A percentile compares a stretch with the other conserved stretches of the same genome.
These are phyloP conservation scores for Aphanomyces astaci DNA, from an alignment of 352 stramenopile genomes.

Conservation along the genomic window DNA sequence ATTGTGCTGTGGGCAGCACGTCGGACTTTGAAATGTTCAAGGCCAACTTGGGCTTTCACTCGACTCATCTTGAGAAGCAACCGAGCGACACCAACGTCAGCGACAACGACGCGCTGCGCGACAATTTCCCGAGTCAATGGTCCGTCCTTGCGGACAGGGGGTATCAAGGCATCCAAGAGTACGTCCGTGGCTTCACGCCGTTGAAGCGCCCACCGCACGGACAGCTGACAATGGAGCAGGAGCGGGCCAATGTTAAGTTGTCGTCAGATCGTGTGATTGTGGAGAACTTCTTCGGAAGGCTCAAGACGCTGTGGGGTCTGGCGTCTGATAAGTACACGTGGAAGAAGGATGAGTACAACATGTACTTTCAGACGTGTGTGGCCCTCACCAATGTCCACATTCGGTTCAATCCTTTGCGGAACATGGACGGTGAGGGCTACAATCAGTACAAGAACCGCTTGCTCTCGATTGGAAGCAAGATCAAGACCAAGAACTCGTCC, in stretches of 20 bases:
- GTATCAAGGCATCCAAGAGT: neutral
- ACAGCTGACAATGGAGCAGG: neutral
- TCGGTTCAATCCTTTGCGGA: neutral
- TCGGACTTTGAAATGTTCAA: constrained; percentile 6
- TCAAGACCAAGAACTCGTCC: no score
- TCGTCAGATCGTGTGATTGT: neutral
- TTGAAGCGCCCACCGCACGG: neutral
- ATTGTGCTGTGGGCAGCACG: neutral
- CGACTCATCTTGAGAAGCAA: neutral
- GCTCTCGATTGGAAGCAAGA: no score
- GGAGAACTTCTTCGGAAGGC: no score
- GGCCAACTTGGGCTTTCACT: neutral
- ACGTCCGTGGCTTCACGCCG: neutral
- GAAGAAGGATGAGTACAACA: neutral
- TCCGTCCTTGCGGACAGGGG: constrained; percentile 22
- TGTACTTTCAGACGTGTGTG: constrained; percentile 2
- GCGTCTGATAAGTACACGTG: neutral
- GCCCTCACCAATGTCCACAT: neutral
- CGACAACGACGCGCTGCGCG: neutral
- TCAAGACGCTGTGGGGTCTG: neutral
- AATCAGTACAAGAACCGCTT: no score
- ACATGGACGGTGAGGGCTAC: neutral
- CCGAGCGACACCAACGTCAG: neutral
- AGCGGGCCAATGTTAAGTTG: neutral
- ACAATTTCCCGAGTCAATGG: neutral